These are phyloP conservation scores for Dothideomycetes sp. DNA, from an alignment of 2,329 filamentous ascomycete genomes.

Conservation along the genomic window DNA sequence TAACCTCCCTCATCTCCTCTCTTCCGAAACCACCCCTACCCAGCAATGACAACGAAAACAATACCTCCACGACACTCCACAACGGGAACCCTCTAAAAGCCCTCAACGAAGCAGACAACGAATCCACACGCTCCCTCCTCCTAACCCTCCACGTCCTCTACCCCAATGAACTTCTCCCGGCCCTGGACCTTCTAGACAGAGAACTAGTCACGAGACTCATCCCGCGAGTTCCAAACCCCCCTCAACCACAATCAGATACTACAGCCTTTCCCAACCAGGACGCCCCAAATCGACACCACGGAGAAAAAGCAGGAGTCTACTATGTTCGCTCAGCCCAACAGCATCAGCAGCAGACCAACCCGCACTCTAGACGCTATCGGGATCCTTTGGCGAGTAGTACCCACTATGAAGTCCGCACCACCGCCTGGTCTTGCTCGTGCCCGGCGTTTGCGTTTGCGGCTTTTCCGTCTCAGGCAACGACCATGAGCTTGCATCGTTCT, in stretches of 20 bases:
- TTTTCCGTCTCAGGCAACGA: conserved; percentile 34
- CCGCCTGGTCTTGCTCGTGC: conserved; percentile 82
- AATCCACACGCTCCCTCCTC: no score
- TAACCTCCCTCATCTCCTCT: conserved; percentile 17
- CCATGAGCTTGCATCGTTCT: no score
- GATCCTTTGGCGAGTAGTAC: conserved; percentile 8
- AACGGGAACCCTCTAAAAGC: conserved; percentile 35
- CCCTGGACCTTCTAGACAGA: conserved; percentile 78
- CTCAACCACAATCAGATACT: neutral
- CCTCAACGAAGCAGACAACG: conserved; percentile 19
- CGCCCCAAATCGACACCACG: neutral
- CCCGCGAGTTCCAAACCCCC: neutral
- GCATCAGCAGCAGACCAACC: conserved; percentile 17
- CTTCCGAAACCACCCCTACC: conserved; percentile 16
- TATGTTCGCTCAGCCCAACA: conserved; percentile 51
- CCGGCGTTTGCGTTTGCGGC: conserved; percentile 68
- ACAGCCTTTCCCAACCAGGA: neutral
- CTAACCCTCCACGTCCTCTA: conserved; percentile 78
- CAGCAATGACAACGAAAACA: conserved; percentile 13
- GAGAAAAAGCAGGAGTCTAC: conserved; percentile 28
- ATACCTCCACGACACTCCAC: conserved; percentile 13
- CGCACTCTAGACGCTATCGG: conserved; percentile 5
- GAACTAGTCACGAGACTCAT: conserved; percentile 50
- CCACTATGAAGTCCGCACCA: conserved; percentile 65
- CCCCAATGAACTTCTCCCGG: conserved; percentile 68